Conservation (phyloP, 2,329 filamentous ascomycete genomes). For the Ustulina deusta region DNA sequence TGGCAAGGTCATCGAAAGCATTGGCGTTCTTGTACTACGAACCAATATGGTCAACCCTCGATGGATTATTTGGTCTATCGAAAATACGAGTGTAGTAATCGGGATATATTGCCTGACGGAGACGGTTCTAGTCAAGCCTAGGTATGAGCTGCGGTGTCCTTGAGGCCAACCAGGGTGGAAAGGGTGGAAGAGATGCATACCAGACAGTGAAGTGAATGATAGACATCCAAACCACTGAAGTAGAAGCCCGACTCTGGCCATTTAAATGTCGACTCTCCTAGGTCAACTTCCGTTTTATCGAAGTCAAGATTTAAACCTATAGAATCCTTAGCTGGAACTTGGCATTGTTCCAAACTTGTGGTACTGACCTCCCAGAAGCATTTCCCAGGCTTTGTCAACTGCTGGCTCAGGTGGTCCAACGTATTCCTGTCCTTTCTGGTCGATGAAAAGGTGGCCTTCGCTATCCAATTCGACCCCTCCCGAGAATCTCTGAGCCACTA, state of each 20-base stretch:
- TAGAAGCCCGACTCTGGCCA: constrained; percentile 31
- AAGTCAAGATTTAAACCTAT: constrained; percentile 31
- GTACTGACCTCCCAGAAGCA: constrained; percentile 16
- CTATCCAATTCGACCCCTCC: constrained; percentile 22
- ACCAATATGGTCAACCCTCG: constrained; percentile 29
- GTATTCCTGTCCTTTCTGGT: constrained; percentile 23
- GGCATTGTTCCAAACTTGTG: not conserved
- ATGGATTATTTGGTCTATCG: constrained; percentile 16
- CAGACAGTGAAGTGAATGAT: constrained; percentile 31
- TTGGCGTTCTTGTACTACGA: not conserved
- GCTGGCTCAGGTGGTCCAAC: constrained; percentile 6
- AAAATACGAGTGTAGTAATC: constrained; percentile 27
- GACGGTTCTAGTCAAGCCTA: constrained; percentile 18
- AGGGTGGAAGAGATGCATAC: not conserved
- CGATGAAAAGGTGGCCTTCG: constrained; percentile 14
- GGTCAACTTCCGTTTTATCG: constrained; percentile 9
- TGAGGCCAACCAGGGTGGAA: not conserved
- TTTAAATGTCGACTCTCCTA: constrained; percentile 18
- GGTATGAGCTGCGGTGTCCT: not conserved
- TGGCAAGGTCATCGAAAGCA: not conserved
- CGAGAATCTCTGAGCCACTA: constrained; percentile 7
- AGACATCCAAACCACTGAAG: constrained; percentile 33
- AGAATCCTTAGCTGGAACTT: not conserved
- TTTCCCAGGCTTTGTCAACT: constrained; percentile 26
- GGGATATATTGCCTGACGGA: constrained; percentile 31